Conservation (phyloP, 345 rosid species). For the Lepidium africanum region DNA sequence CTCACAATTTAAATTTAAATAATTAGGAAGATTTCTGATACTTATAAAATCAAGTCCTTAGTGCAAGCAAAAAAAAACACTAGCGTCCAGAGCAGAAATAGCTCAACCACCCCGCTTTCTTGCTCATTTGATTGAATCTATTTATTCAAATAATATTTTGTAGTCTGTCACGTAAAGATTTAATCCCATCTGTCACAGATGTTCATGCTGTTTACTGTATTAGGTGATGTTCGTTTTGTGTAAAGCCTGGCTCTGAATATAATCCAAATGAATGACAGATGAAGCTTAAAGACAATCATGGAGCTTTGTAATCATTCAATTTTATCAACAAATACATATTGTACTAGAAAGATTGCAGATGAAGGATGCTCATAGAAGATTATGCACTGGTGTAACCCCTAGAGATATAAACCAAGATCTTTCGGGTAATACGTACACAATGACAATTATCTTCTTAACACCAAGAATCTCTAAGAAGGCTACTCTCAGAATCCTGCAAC, state of each 20-base stretch:
- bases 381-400: neutral
- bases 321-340: no score
- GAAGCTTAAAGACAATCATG: neutral
- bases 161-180: neutral
- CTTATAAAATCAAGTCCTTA: neutral
- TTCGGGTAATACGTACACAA: neutral
- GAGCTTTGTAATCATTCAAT: neutral
- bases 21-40: neutral
- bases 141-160: neutral
- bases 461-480: neutral
- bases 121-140: no score
- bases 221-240: no score
- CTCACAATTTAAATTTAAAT: neutral
- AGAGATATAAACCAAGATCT: neutral
- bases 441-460: neutral
- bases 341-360: neutral
- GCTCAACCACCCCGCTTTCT: neutral
- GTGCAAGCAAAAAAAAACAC: neutral
- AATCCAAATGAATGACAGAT: neutral
- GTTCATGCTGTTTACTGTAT: no score
- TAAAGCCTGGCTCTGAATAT: neutral
- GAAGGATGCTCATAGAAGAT: neutral
- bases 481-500: constrained; percentile 6
- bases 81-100: neutral
- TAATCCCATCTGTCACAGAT: neutral